Percentiles rank a stretch among this genome's conserved stretches.
Evolutionary conservation across 2,329 filamentous ascomycete species (phyloP).

Genomic region (Pochonia chlamydosporia): DNA sequence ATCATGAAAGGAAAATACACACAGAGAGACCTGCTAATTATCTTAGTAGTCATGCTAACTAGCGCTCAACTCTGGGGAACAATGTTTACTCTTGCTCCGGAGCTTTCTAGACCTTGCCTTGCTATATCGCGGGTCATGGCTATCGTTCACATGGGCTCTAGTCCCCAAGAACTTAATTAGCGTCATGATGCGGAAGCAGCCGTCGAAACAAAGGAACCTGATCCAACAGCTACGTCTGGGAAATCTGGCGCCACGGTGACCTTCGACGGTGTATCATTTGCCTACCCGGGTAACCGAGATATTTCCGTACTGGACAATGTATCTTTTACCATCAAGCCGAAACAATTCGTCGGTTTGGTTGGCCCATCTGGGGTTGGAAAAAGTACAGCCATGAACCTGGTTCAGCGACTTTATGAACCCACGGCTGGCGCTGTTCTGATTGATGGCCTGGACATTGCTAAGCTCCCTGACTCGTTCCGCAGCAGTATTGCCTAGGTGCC

Average conservation of each 20-base stretch:
- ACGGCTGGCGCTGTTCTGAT: constrained; percentile 44
- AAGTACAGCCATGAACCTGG: constrained; percentile 37
- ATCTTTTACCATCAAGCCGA: too few relatives aligned
- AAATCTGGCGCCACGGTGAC: too few relatives aligned
- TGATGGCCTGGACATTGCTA: constrained; percentile 24
- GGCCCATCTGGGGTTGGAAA: constrained; percentile 43
- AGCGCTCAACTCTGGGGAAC: constrained; percentile 11
- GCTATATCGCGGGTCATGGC: constrained; percentile 43
- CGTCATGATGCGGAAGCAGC: neutral
- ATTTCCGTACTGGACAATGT: too few relatives aligned
- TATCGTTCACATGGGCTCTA: constrained; percentile 18
- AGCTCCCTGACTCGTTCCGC: constrained; percentile 37
- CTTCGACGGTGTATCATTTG: too few relatives aligned
- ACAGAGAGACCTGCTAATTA: neutral
- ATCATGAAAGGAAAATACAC: constrained; percentile 52
- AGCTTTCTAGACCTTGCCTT: constrained; percentile 46
- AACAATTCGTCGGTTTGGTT: constrained; percentile 25
- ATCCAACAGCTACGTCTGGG: too few relatives aligned
- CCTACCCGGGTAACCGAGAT: too few relatives aligned
- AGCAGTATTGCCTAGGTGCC: constrained; percentile 43
- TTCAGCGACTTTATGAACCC: constrained; percentile 50
- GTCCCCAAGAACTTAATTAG: neutral
- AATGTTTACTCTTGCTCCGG: neutral
- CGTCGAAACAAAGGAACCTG: neutral
- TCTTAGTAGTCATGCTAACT: neutral